phyloP scores from a whole-genome alignment of 1,284 basidiomycete species.

The Apiotrichum veenhuisii region DNA sequence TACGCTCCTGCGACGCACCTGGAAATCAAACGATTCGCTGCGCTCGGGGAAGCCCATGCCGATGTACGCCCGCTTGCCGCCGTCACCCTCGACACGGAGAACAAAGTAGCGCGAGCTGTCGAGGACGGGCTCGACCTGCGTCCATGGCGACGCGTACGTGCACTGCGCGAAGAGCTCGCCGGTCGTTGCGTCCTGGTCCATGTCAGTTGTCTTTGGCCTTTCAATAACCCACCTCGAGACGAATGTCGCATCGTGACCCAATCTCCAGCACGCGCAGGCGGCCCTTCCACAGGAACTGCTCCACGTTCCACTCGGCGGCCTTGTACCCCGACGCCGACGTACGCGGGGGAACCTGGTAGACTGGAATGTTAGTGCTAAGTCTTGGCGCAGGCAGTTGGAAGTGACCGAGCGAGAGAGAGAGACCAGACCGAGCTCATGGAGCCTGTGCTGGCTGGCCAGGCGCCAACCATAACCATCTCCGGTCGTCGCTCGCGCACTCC shows the following conservation, averaged over 20 bases:
- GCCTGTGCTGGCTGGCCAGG: too few species aligned
- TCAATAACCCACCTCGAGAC: conserved; percentile 43
- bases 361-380: conserved; percentile 33
- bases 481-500: background rate
- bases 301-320: conserved; percentile 49
- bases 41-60: conserved; percentile 91
- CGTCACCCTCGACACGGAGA: conserved; percentile 75
- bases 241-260: conserved; percentile 43
- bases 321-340: conserved; percentile 48
- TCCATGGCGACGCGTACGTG: conserved; percentile 71
- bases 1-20: conserved; percentile 28
- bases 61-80: conserved; percentile 81
- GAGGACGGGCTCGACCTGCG: conserved; percentile 88
- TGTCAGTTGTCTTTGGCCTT: background rate
- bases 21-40: conserved; percentile 86
- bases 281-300: conserved; percentile 50
- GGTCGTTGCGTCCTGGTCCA: conserved; percentile 35
- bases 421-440: too few species aligned
- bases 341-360: conserved; percentile 50
- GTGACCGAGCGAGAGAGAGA: too few species aligned
- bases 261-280: conserved; percentile 46
- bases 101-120: conserved; percentile 97
- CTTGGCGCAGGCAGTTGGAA: background rate
- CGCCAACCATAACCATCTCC: too few species aligned
- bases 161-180: conserved; percentile 75